Percentiles rank a stretch among this genome's conserved stretches.
Conservation (phyloP, 352 stramenopile genomes). For the Phytopythium sindhum region DNA sequence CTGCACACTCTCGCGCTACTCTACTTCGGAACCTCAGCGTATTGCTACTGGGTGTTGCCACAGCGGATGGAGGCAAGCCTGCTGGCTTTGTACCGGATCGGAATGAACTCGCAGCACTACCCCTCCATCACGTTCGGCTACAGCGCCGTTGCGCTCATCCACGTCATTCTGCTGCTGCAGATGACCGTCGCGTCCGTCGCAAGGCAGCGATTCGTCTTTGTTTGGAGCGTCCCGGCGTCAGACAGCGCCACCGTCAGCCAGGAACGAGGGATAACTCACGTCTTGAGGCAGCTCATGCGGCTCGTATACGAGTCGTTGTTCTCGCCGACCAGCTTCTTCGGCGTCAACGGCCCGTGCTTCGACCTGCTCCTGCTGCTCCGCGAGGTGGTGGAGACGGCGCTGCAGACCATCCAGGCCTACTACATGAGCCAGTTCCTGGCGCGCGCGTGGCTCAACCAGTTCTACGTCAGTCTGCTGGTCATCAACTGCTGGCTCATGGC, state of each 20-base stretch:
- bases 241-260: too few species aligned
- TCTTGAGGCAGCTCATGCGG: neutral
- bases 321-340: constrained; percentile 7
- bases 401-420: constrained; percentile 29
- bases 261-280: neutral
- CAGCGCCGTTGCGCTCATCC: neutral
- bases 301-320: neutral
- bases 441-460: constrained; percentile 21
- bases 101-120: neutral
- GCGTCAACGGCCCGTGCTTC: constrained; percentile 21
- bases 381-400: constrained; percentile 20
- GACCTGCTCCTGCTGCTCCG: constrained; percentile 12
- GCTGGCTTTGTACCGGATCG: neutral
- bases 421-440: constrained; percentile 23
- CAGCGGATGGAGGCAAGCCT: neutral
- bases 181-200: neutral
- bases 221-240: neutral
- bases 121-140: neutral
- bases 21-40: neutral
- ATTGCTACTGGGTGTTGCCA: neutral
- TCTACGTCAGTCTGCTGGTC: constrained; percentile 25
- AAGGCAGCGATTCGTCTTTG: neutral
- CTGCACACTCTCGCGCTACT: neutral
- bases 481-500: constrained; percentile 20
- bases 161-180: neutral